Evolutionary conservation across 441 rosid species (phyloP).

Genomic region (Pelargonium citronellum): DNA sequence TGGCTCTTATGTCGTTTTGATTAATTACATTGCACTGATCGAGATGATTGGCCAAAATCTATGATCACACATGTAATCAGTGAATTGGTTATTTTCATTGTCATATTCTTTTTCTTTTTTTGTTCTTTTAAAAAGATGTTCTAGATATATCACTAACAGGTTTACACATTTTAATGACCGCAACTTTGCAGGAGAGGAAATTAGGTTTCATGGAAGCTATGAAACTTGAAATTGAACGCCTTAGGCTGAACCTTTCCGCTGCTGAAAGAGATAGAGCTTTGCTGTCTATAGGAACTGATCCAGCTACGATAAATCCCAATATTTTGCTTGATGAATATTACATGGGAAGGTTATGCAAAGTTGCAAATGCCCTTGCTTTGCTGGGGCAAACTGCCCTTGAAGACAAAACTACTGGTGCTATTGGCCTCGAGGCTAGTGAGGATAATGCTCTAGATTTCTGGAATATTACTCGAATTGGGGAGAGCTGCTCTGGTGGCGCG

Average conservation of each 20-base stretch:
- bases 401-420: conserved; percentile 71
- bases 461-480: conserved; percentile 59
- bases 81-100: background rate
- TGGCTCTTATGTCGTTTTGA: too few species aligned
- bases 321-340: conserved; percentile 56
- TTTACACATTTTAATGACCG: conserved; percentile 9
- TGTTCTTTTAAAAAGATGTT: background rate
- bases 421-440: conserved; percentile 63
- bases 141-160: background rate
- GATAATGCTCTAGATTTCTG: conserved; percentile 65
- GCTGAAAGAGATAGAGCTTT: conserved; percentile 97
- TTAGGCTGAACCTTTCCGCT: conserved; percentile 76
- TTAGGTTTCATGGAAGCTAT: conserved; percentile 66
- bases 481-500: conserved; percentile 55
- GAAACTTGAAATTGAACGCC: conserved; percentile 91
- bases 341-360: conserved; percentile 66
- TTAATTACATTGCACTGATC: background rate
- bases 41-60: background rate
- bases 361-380: conserved; percentile 62
- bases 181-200: conserved; percentile 53
- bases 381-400: conserved; percentile 83
- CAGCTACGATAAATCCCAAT: conserved; percentile 90
- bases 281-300: conserved; percentile 80
- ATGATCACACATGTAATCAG: background rate
- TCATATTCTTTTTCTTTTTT: background rate